phyloP scores from a whole-genome alignment of 2,329 filamentous ascomycete genomes.

The Rasamsonia emersonii region DNA sequence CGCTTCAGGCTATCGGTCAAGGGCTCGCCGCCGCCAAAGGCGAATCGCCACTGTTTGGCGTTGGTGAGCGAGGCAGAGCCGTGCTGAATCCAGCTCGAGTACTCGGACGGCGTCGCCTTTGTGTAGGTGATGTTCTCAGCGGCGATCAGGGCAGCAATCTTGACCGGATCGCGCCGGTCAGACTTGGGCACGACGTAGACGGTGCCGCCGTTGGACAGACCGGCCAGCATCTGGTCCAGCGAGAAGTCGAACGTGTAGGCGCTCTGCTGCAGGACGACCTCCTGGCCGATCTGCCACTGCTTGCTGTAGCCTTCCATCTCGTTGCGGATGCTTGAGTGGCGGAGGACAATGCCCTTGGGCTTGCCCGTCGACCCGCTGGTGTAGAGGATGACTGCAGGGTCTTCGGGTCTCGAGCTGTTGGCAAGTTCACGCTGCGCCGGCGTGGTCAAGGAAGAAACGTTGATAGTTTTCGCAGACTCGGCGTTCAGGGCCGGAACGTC shows the following conservation, averaged over 20 bases:
- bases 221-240: slow-evolving; percentile 12
- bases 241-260: slow-evolving; percentile 10
- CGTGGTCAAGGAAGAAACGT: background rate
- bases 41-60: slow-evolving; percentile 1
- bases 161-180: slow-evolving; percentile 2
- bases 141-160: slow-evolving; percentile 11
- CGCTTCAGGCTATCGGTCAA: background rate
- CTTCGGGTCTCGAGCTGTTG: background rate
- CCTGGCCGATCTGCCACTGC: slow-evolving; percentile 5
- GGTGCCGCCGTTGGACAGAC: slow-evolving; percentile 10
- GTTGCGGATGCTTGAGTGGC: slow-evolving; percentile 14
- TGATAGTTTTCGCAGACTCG: slow-evolving; percentile 4
- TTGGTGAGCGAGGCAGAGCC: slow-evolving; percentile 7
- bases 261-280: slow-evolving; percentile 11
- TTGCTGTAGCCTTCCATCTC: slow-evolving; percentile 11
- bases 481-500: too few species aligned
- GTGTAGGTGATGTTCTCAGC: slow-evolving; percentile 13
- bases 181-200: slow-evolving; percentile 9
- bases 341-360: slow-evolving; percentile 30
- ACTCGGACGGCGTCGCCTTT: slow-evolving; percentile 15
- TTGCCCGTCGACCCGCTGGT: slow-evolving; percentile 17
- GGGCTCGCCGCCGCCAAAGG: slow-evolving; percentile 5
- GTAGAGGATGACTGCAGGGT: slow-evolving; percentile 15
- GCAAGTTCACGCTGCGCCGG: background rate
- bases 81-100: slow-evolving; percentile 11